Conservation (phyloP, 768 basidiomycete species). For the Galerina sulciceps region DNA sequence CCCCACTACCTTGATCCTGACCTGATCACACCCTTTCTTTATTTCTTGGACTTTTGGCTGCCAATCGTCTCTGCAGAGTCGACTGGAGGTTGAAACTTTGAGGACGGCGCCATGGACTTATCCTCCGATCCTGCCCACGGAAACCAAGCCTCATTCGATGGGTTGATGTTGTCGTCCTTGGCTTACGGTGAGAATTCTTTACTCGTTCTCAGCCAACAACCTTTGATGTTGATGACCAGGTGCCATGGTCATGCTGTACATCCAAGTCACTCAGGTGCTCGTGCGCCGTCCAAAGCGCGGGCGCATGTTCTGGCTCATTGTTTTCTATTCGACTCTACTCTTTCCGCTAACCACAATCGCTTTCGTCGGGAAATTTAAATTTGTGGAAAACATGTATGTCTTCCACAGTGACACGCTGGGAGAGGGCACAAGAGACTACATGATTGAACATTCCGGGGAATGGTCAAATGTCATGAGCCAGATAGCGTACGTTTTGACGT, state of each 20-base stretch:
- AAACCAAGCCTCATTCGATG: constrained; percentile 37
- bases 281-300: constrained; percentile 39
- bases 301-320: constrained; percentile 35
- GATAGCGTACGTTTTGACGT: constrained; percentile 29
- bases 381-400: constrained; percentile 34
- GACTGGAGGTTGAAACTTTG: constrained; percentile 7
- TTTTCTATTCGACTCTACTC: constrained; percentile 34
- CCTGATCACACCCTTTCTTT: constrained; percentile 1
- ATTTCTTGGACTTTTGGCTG: constrained; percentile 5
- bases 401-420: constrained; percentile 19
- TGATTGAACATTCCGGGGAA: constrained; percentile 15
- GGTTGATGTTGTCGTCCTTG: constrained; percentile 33
- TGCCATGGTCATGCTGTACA: constrained; percentile 41
- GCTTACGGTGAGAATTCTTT: constrained; percentile 32
- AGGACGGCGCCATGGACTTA: constrained; percentile 6
- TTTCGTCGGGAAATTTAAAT: constrained; percentile 33
- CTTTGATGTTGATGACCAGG: constrained; percentile 26
- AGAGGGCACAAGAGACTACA: constrained; percentile 21
- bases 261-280: constrained; percentile 40
- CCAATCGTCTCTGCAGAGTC: neutral
- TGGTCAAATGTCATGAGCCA: constrained; percentile 35
- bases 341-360: constrained; percentile 35
- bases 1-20: constrained; percentile 6
- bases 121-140: neutral
- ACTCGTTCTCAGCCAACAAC: neutral